These are phyloP conservation scores for Trypanosoma cruzi DNA, from an alignment of 208 protist species.

Conservation along the genomic window DNA sequence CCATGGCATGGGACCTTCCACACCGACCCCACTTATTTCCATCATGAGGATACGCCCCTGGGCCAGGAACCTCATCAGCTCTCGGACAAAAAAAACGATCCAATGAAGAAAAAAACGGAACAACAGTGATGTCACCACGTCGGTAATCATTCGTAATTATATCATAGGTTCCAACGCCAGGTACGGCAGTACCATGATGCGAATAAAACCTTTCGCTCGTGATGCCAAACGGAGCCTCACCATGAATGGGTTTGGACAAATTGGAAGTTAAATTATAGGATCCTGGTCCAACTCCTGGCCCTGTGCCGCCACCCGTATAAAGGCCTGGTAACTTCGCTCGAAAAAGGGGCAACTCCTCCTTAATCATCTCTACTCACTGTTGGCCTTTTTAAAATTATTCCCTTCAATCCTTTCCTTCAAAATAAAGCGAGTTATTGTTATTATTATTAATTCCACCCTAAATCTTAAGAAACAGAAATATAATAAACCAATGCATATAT, in stretches of 20 bases:
- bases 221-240: slow-evolving; percentile 74
- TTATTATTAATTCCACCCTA: too few relatives aligned
- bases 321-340: slow-evolving; percentile 58
- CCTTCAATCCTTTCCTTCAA: background rate
- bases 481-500: too few relatives aligned
- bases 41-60: slow-evolving; percentile 54
- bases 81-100: slow-evolving; percentile 45
- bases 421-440: too few relatives aligned
- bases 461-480: too few relatives aligned
- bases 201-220: slow-evolving; percentile 51
- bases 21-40: slow-evolving; percentile 14
- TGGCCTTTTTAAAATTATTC: slow-evolving; percentile 6
- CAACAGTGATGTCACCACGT: slow-evolving; percentile 38
- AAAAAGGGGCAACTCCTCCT: slow-evolving; percentile 79
- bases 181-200: slow-evolving; percentile 33
- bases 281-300: slow-evolving; percentile 69
- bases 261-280: slow-evolving; percentile 58
- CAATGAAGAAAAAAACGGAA: slow-evolving; percentile 70
- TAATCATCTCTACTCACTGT: slow-evolving; percentile 24
- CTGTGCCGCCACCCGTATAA: slow-evolving; percentile 31
- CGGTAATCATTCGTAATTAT: slow-evolving; percentile 11
- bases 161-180: slow-evolving; percentile 71
- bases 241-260: slow-evolving; percentile 29
- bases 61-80: slow-evolving; percentile 49
- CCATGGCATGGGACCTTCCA: slow-evolving; percentile 16